These are phyloP conservation scores for Huntiella decipiens DNA, from an alignment of 2,329 filamentous ascomycete species.

Conservation along the genomic window DNA sequence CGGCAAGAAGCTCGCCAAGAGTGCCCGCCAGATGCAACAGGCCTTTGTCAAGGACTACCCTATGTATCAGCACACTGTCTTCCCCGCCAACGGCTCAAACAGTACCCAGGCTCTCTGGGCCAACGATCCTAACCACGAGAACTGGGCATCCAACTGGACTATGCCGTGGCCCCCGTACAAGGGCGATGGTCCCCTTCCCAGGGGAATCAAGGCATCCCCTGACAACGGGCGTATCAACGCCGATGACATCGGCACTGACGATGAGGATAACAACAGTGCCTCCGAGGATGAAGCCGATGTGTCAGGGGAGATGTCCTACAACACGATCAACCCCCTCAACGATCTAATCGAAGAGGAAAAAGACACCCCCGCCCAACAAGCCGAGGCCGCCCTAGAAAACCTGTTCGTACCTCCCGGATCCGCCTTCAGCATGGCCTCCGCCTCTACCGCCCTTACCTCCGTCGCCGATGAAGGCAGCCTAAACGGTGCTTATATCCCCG, in stretches of 20 bases:
- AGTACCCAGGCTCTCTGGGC: slow-evolving; percentile 9
- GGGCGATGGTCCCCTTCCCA: slow-evolving; percentile 5
- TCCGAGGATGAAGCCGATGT: not conserved
- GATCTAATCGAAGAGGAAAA: not conserved
- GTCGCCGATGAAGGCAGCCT: too few relatives aligned
- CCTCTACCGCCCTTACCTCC: too few relatives aligned
- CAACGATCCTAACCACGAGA: slow-evolving; percentile 9
- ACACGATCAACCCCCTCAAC: not conserved
- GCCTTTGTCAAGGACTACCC: slow-evolving; percentile 7
- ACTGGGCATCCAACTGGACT: slow-evolving; percentile 3
- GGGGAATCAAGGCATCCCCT: not conserved
- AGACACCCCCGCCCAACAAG: not conserved
- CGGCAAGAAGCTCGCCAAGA: slow-evolving; percentile 2
- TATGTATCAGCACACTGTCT: slow-evolving; percentile 10
- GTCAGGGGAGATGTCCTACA: not conserved
- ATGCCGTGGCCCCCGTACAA: slow-evolving; percentile 11
- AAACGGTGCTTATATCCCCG: too few relatives aligned
- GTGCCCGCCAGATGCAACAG: not conserved
- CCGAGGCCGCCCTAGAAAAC: not conserved
- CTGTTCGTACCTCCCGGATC: not conserved
- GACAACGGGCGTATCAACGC: slow-evolving; percentile 1
- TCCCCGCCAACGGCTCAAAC: slow-evolving; percentile 7
- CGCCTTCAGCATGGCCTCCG: not conserved
- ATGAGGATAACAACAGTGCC: slow-evolving; percentile 2
- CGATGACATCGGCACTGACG: not conserved